Percentiles rank a stretch among this genome's conserved stretches.
Evolutionary conservation across 768 basidiomycete genomes (phyloP).

Genomic region (Leccinum aurantiacum): DNA sequence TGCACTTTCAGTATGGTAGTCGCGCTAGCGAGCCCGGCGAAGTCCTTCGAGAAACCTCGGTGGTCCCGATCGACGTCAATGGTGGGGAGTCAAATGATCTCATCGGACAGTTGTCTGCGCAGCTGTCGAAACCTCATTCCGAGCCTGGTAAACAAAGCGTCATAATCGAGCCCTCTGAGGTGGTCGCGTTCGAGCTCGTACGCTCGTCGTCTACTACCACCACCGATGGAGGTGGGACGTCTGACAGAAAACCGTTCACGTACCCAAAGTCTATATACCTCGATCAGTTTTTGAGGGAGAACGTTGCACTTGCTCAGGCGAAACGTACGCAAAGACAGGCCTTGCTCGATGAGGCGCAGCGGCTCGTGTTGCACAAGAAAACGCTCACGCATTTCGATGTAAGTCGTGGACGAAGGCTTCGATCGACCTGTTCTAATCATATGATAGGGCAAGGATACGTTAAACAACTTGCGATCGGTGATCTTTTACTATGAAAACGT

Average conservation of each 20-base stretch:
- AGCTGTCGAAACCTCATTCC: slow-evolving; percentile 30
- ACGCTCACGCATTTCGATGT: slow-evolving; percentile 58
- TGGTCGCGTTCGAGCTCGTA: slow-evolving; percentile 57
- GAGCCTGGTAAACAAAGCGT: slow-evolving; percentile 47
- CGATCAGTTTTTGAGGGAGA: slow-evolving; percentile 68
- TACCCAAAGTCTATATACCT: slow-evolving; percentile 70
- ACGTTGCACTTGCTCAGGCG: slow-evolving; percentile 43
- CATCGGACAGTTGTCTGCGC: slow-evolving; percentile 47
- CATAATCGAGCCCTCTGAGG: slow-evolving; percentile 61
- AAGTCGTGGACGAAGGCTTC: slow-evolving; percentile 19
- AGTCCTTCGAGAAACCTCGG: slow-evolving; percentile 37
- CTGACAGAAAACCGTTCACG: slow-evolving; percentile 41
- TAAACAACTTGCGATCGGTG: slow-evolving; percentile 59
- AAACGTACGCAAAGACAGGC: slow-evolving; percentile 38
- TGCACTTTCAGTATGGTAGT: slow-evolving; percentile 58
- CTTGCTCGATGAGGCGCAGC: slow-evolving; percentile 48
- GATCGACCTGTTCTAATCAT: neutral
- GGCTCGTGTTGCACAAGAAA: slow-evolving; percentile 45
- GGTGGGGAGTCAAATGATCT: slow-evolving; percentile 52
- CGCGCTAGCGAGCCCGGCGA: slow-evolving; percentile 37
- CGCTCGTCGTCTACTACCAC: slow-evolving; percentile 25
- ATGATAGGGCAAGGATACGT: slow-evolving; percentile 57
- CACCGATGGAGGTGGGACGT: slow-evolving; percentile 10
- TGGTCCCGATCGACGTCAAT: slow-evolving; percentile 55
- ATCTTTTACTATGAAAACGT: slow-evolving; percentile 74